A percentile compares a stretch with the other conserved stretches of the same genome.
Conservation (phyloP, 768 basidiomycete genomes). For the Psilocybe azurescens region DNA sequence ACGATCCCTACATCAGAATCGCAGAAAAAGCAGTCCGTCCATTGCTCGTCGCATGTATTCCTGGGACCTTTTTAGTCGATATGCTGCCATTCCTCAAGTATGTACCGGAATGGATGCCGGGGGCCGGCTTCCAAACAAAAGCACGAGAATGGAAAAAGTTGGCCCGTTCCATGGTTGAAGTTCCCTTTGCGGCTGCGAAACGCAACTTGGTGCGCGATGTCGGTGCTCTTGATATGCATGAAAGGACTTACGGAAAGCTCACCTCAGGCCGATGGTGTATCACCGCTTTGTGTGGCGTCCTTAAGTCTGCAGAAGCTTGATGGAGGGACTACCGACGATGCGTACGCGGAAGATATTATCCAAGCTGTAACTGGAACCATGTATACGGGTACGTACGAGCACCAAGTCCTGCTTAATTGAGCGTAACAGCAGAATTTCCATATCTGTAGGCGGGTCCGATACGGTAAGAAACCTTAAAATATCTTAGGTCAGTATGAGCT, state of each 20-base stretch:
- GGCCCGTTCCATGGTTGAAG: no score
- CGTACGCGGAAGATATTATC: constrained; percentile 20
- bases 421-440: no score
- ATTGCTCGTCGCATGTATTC: constrained; percentile 37
- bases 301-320: no score
- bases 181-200: constrained; percentile 36
- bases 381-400: constrained; percentile 9
- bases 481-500: neutral
- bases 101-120: constrained; percentile 65
- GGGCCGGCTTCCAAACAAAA: constrained; percentile 50
- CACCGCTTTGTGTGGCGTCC: no score
- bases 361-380: neutral
- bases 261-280: neutral
- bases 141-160: no score
- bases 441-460: constrained; percentile 23
- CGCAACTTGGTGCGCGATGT: constrained; percentile 30
- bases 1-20: constrained; percentile 40
- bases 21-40: constrained; percentile 43
- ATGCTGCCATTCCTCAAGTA: constrained; percentile 41
- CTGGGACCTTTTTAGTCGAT: constrained; percentile 55
- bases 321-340: no score
- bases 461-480: constrained; percentile 16
- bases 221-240: neutral
- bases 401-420: no score
- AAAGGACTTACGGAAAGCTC: neutral